Evolutionary conservation across 345 rosid genomes (phyloP), one percentile per base, ranked within the genome.

Genomic region (Linum trigynum): DNA sequence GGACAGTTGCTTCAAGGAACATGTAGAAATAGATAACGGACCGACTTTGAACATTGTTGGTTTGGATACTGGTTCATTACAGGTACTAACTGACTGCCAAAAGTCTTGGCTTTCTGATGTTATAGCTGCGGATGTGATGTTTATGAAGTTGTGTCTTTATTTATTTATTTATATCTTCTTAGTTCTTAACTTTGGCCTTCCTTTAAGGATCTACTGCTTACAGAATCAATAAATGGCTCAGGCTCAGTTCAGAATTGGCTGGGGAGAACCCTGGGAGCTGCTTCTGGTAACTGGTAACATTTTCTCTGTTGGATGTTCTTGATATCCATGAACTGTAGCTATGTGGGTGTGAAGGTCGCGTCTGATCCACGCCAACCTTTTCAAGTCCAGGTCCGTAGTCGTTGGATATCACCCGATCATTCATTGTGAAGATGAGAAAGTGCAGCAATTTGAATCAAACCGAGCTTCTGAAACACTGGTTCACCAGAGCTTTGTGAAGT

Each of bases 391-490:
- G 97, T 70, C 83, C 60, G 76, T 90, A 35, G 83, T 84, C 35
- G 76, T 75, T 55, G 97, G 92, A 67, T 77, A 81, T 66, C 78
- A 83, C 61, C 81, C 92, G 1, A 65, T 82, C 77, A 64, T 76
- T 60, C 42, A 70, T 36, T 74, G 81, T 66, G 32, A 23, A 23
- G 72, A 73, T 61, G 75, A 70, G 48, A 67, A 67, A 1, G 72
- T 48, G 12, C 70, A 71, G 55, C 63, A 55, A 45, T 48, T 45
- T 38, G 76, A 77, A 76, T 76, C 74, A 67, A 74, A 23, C 32
- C 32, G 32, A 23, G 32, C 32, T 23, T 23, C 72, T 60, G 71
- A 70, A 65, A 69, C 80, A 67, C 72, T 84, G 39, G 32, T 23
- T 23, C 81, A 72, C 57, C 75, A 61, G 50, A 53, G 77, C 61